These are phyloP conservation scores for Plasmodium fragile DNA, from an alignment of 169 alveolate genomes.

Conservation along the genomic window DNA sequence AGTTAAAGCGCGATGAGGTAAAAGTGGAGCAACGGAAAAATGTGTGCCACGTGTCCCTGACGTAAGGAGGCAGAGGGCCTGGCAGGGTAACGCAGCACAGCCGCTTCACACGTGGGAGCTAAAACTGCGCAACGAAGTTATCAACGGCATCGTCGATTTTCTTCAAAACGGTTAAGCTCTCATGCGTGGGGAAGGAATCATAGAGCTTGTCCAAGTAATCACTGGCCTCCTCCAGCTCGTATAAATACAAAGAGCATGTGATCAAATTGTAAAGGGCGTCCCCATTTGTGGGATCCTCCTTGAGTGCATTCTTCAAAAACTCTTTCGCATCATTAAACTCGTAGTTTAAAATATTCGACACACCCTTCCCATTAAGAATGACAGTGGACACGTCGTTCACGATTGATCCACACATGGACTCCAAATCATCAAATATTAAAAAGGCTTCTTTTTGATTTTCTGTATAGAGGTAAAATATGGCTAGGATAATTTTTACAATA, in stretches of 20 bases:
- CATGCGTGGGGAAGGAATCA: slow-evolving; percentile 34
- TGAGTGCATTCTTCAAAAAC: slow-evolving; percentile 21
- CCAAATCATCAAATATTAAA: slow-evolving; percentile 70
- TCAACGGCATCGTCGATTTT: slow-evolving; percentile 55
- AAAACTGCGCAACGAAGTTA: slow-evolving; percentile 54
- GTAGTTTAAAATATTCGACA: slow-evolving; percentile 37
- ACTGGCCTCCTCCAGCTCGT: slow-evolving; percentile 59
- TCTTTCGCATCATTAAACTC: slow-evolving; percentile 74
- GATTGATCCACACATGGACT: slow-evolving; percentile 38
- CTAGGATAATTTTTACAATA: slow-evolving; percentile 53
- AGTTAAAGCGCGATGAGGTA: slow-evolving; percentile 30
- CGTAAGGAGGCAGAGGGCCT: neutral
- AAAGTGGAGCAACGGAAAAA: slow-evolving; percentile 18
- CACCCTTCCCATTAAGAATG: slow-evolving; percentile 64
- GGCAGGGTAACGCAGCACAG: neutral
- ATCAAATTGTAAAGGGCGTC: slow-evolving; percentile 41
- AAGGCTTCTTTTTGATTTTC: slow-evolving; percentile 67
- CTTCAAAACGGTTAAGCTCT: slow-evolving; percentile 44
- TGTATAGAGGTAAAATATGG: slow-evolving; percentile 51
- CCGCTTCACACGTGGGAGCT: neutral
- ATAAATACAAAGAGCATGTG: slow-evolving; percentile 63
- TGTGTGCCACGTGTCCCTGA: slow-evolving; percentile 31
- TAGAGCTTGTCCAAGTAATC: slow-evolving; percentile 51
- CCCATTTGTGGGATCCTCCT: slow-evolving; percentile 11
- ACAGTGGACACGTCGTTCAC: slow-evolving; percentile 40